Conservation (phyloP, 2,329 filamentous ascomycete genomes). For the Cadophora sp. region DNA sequence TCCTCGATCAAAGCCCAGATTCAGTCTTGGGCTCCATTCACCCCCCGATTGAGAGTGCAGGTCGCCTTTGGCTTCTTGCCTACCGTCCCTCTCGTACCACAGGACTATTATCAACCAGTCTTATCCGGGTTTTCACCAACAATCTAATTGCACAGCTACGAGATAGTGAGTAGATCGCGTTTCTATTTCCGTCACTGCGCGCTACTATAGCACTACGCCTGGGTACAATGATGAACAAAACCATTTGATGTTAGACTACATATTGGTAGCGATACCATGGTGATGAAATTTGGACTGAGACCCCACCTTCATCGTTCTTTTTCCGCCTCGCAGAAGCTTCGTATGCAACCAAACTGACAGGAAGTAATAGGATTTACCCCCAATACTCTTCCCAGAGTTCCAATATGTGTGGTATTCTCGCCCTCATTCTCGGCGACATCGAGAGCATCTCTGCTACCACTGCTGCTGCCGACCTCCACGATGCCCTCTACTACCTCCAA, state of each 20-base stretch:
- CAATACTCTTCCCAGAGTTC: neutral
- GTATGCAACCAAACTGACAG: constrained; percentile 25
- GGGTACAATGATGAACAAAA: constrained; percentile 40
- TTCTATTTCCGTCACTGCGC: neutral
- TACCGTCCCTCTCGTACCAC: neutral
- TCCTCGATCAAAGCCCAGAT: constrained; percentile 1
- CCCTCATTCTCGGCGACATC: constrained; percentile 64
- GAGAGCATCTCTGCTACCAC: constrained; percentile 53
- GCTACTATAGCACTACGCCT: neutral
- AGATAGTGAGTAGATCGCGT: constrained; percentile 1
- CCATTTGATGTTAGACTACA: constrained; percentile 43
- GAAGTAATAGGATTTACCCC: constrained; percentile 10
- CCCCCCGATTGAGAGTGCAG: constrained; percentile 18
- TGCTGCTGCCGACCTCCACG: constrained; percentile 71
- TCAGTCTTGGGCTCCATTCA: neutral
- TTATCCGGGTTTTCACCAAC: constrained; percentile 8
- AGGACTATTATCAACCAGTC: constrained; percentile 2
- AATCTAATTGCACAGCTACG: neutral
- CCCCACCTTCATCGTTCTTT: constrained; percentile 20
- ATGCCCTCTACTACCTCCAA: constrained; percentile 74
- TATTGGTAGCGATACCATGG: constrained; percentile 30
- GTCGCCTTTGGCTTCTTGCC: neutral
- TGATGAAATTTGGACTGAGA: constrained; percentile 39
- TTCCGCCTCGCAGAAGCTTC: neutral
- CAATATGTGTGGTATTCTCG: constrained; percentile 68